Base-by-base conservation (phyloP, 331 rosid genomes). In the Acacia concinna region DNA sequence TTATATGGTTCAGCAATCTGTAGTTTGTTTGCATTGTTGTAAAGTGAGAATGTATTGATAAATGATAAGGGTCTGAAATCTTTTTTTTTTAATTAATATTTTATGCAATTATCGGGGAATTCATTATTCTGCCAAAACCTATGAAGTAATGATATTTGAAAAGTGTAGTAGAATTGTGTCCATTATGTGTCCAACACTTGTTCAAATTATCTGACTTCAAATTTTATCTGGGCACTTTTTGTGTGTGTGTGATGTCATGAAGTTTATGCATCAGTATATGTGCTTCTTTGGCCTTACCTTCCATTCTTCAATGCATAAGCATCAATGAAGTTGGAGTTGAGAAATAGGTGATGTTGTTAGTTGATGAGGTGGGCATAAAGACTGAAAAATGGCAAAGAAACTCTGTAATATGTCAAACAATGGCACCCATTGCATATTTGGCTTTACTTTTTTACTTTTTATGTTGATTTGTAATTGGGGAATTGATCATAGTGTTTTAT, bases 301-400 rank as follows among this genome's bases (percentile, higher is more conserved):
- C 52, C 52, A 40, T 46, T 46, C 52, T 44, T 71, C n/a, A 40
- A 34, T 64, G 74, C 70, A 23, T 44, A 71, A 64, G 31, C 28
- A 30, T 60, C 54, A 59, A 67, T 81, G 64, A 67, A 15, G 54
- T 21, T 41, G 32, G 13, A 66, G 56, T 13, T 40, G 66, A 21
- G 49, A 73, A 71, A 59, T 76, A 64, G 34, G 66, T 71, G 46
- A 27, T 76, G 73, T 23, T 75, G 49, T 56, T 83, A 62, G 73
- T 62, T 68, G 14, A 56, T 37, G 74, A 60, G 68, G 79, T 25
- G 74, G 51, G 60, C 32, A 51, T 54, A 77, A 63, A 41, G 46
- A 71, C 4, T 17, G 1, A 41, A 52, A 65, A 54, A 56, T 34
- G 41, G 52, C 23, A 9, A 37, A 35, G 56, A 35, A 84, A 15